Evolutionary conservation across 345 rosid genomes (phyloP), one percentile per base, ranked within the genome.

Genomic region (Arabidopsis suecica): DNA sequence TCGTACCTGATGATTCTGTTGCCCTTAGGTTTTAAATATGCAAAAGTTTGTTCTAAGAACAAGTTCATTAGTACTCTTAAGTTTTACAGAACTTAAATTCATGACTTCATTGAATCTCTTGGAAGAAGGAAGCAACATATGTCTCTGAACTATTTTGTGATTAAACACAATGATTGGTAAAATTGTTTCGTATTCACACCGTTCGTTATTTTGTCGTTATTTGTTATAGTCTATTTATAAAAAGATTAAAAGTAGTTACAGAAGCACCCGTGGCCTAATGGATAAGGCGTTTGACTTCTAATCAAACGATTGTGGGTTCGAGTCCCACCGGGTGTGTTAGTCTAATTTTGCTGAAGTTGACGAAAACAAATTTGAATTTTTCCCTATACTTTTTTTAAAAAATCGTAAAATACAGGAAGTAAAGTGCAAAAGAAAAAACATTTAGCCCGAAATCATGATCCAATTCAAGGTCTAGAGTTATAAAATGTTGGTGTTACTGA

Each of bases 271-370:
- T 84, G 91, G 88, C 89, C 90, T 85, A 86, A 89, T 83, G 90
- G 90, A 87, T 84, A 84, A 87, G 88, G 86, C 86, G 86, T 79
- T 76, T 81, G 89, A 83, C 86, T 88, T 87, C 87, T 86, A 84
- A 84, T 89, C 89, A 84, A 79, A 74, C 83, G 92, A 86, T 85
- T 89, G 91, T 86, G 89, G 86, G 91, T 86, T 87, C 84, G 87
- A 83, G 86, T 84, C 88, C 86, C 88, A 84, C 85, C 81, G 84
- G 83, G 86, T 78, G 82, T 87, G 85, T 0, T 2, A 6, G 0
- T 9, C 16, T 1, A 0, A 0, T 34, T 7, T 38, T 38, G 13
- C 32, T 45, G 9, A 14, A 14, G 3, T n/a, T 45, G 32, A 51
- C 32, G 32, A 51, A 23, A 53, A 11, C 4, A 10, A 23, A 51